phyloP scores from a whole-genome alignment of 208 protist genomes.

The Trypanosoma scelopori region DNA sequence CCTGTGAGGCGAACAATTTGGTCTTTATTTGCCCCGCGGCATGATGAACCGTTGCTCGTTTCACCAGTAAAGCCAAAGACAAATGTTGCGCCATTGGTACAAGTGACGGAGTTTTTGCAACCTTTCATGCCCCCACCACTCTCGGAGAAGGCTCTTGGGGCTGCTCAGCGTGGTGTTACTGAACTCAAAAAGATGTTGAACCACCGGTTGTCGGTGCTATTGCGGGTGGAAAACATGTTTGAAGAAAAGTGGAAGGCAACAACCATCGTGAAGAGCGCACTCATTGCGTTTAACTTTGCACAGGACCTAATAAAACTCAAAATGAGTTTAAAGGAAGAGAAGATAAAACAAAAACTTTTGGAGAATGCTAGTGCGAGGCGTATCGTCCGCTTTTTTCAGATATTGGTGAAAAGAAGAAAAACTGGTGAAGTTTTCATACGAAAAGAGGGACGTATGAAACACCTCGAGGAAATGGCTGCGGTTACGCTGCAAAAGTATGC shows the following conservation, averaged over 20 bases:
- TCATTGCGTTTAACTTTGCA: constrained; percentile 55
- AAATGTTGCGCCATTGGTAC: constrained; percentile 8
- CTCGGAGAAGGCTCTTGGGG: constrained; percentile 26
- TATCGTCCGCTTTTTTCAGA: constrained; percentile 63
- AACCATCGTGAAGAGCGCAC: constrained; percentile 47
- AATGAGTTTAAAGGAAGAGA: constrained; percentile 27
- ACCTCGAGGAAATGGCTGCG: constrained; percentile 39
- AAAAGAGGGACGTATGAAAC: constrained; percentile 12
- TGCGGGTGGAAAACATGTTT: constrained; percentile 62
- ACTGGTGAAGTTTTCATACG: constrained; percentile 21
- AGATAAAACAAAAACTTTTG: constrained; percentile 32
- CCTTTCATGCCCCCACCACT: constrained; percentile 28
- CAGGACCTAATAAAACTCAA: constrained; percentile 62
- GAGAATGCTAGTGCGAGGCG: constrained; percentile 51
- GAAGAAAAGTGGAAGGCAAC: constrained; percentile 74
- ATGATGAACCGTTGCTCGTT: not conserved
- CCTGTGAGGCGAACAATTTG: constrained; percentile 18
- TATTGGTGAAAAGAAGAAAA: constrained; percentile 21
- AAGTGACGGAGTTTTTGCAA: constrained; percentile 21
- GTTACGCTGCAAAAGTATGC: constrained; percentile 69
- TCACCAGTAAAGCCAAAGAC: constrained; percentile 12
- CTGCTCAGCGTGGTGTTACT: constrained; percentile 26
- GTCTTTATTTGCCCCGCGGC: constrained; percentile 20
- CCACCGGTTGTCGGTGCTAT: constrained; percentile 45
- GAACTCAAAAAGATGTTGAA: constrained; percentile 44